Evolutionary conservation across 2,329 filamentous ascomycete genomes (phyloP).

Genomic region (Paraconiothyrium sp.): DNA sequence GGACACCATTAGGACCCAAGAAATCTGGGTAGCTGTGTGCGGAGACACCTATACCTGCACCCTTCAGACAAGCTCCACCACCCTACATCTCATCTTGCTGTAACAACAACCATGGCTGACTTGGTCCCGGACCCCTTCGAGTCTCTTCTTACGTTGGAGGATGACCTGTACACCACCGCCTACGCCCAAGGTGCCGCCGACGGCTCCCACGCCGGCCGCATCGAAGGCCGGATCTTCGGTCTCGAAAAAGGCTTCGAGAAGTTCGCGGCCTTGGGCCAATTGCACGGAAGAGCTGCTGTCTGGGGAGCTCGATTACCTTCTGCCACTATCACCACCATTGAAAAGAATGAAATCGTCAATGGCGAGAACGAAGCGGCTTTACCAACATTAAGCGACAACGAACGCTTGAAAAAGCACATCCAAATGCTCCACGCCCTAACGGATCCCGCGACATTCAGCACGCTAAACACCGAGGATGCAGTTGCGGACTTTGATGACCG

Average conservation of each 20-base stretch:
- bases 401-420: conserved; percentile 75
- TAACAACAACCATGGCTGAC: conserved; percentile 8
- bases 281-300: conserved; percentile 82
- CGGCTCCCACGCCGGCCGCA: conserved; percentile 78
- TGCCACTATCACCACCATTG: background rate
- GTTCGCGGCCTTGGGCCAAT: conserved; percentile 79
- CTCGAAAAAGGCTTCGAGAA: conserved; percentile 95
- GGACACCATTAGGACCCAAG: too few relatives aligned
- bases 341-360: too few relatives aligned
- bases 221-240: conserved; percentile 90
- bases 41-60: too few relatives aligned
- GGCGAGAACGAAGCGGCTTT: background rate
- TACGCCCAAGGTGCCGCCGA: conserved; percentile 79
- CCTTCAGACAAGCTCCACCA: too few relatives aligned
- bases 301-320: conserved; percentile 77
- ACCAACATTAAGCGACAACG: background rate
- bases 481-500: conserved; percentile 93
- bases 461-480: conserved; percentile 84
- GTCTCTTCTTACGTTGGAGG: conserved; percentile 67
- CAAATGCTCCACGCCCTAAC: conserved; percentile 78
- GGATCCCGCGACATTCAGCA: conserved; percentile 79
- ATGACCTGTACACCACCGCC: conserved; percentile 82
- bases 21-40: too few relatives aligned
- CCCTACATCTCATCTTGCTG: too few relatives aligned
- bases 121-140: conserved; percentile 60